Conservation (phyloP, 441 rosid species). For the Erodium trifolium region DNA sequence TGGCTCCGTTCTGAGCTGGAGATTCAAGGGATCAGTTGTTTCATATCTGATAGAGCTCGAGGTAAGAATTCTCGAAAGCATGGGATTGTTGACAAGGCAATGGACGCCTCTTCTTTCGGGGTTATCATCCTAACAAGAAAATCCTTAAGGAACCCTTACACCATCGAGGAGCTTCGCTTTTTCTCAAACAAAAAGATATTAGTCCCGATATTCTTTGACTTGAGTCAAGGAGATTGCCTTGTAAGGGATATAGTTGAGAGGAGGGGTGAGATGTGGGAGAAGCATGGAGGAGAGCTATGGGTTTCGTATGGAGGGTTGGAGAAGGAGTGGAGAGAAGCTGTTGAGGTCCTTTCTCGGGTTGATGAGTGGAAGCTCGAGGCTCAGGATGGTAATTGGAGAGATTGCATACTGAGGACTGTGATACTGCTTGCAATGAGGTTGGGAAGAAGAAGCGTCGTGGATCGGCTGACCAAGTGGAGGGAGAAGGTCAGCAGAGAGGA, state of each 20-base stretch:
- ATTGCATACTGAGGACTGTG: constrained; percentile 65
- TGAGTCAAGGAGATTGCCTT: constrained; percentile 70
- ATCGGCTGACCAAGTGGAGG: constrained; percentile 69
- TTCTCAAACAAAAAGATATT: constrained; percentile 76
- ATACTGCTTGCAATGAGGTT: constrained; percentile 61
- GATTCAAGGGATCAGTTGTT: constrained; percentile 87
- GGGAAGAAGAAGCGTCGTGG: constrained; percentile 89
- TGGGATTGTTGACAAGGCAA: constrained; percentile 59
- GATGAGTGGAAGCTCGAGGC: constrained; percentile 93
- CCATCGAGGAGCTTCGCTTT: constrained; percentile 74
- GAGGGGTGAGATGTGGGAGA: constrained; percentile 91
- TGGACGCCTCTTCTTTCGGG: constrained; percentile 82
- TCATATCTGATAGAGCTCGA: constrained; percentile 65
- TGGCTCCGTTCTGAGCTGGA: constrained; percentile 89
- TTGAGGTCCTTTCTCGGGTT: constrained; percentile 51
- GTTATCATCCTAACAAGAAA: constrained; percentile 68
- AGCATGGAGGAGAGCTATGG: constrained; percentile 83
- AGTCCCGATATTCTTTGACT: constrained; percentile 74
- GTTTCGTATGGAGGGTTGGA: constrained; percentile 69
- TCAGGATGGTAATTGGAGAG: constrained; percentile 85
- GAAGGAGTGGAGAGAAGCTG: constrained; percentile 89
- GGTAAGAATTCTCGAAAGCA: constrained; percentile 64
- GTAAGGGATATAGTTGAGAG: constrained; percentile 88
- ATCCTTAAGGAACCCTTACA: constrained; percentile 64
- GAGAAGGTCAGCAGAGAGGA: constrained; percentile 76